Conservation (phyloP, 2,329 filamentous ascomycete genomes). For the Metarhizium guizhouense region DNA sequence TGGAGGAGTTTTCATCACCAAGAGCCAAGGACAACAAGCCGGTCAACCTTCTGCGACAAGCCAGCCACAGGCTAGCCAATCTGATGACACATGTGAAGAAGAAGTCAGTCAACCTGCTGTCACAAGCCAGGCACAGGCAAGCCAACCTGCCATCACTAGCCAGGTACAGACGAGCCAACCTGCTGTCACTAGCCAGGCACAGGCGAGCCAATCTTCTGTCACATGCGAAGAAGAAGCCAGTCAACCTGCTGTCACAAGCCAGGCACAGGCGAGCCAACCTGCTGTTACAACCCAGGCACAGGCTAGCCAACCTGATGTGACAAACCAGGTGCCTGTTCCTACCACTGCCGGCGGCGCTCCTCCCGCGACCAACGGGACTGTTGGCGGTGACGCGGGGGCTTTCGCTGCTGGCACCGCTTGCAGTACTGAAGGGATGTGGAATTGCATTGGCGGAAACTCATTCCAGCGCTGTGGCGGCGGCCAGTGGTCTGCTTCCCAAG, state of each 20-base stretch:
- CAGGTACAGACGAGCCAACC: conserved; percentile 5
- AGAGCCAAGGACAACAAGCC: conserved; percentile 8
- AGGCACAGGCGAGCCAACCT: conserved; percentile 5
- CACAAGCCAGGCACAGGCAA: conserved; percentile 7
- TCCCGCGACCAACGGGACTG: conserved; percentile 2
- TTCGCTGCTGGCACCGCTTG: conserved; percentile 36
- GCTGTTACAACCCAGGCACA: conserved; percentile 2
- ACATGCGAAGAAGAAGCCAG: no score
- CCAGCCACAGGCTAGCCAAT: not conserved
- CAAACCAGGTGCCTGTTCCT: conserved; percentile 11
- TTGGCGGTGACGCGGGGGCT: conserved; percentile 12
- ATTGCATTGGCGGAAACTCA: conserved; percentile 39
- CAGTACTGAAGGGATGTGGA: conserved; percentile 40
- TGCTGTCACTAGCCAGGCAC: conserved; percentile 1
- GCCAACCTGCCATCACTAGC: conserved; percentile 2
- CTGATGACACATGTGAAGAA: not conserved
- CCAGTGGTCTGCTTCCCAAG: conserved; percentile 34
- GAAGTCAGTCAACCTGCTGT: not conserved
- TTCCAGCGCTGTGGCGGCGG: conserved; percentile 49
- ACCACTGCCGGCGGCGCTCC: conserved; percentile 1
- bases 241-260: conserved; percentile 6
- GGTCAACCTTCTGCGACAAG: conserved; percentile 7
- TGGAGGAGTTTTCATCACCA: conserved; percentile 33
- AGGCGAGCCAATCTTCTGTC: not conserved
- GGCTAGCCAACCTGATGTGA: not conserved